Evolutionary conservation across 495 filamentous ascomycete species (phyloP).

Genomic region (Penicillium samsonianum): DNA sequence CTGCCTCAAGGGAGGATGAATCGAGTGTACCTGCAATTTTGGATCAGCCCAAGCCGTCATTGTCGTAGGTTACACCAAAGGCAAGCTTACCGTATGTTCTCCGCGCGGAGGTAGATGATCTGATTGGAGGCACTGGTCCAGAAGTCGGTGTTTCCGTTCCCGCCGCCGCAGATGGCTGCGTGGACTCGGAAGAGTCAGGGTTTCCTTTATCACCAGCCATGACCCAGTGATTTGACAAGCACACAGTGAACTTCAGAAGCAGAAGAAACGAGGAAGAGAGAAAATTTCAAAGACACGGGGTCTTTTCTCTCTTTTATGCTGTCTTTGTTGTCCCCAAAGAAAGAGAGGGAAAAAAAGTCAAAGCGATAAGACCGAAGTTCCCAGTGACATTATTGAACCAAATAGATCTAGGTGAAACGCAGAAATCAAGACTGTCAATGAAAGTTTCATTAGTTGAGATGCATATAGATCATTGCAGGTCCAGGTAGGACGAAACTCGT

Average conservation of each 20-base stretch:
- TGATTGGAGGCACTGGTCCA: conserved; percentile 19
- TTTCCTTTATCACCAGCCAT: conserved; percentile 28
- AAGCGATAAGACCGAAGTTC: not conserved
- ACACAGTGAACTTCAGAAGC: conserved; percentile 4
- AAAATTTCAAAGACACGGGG: not conserved
- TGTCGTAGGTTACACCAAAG: conserved; percentile 20
- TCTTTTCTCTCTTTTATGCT: not conserved
- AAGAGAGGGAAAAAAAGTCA: conserved; percentile 8
- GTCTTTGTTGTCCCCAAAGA: conserved; percentile 4
- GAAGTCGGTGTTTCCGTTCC: conserved; percentile 1
- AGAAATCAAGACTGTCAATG: not conserved
- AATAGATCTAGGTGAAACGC: conserved; percentile 4
- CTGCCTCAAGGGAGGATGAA: conserved; percentile 25
- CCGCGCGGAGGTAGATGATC: conserved; percentile 25
- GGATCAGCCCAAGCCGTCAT: conserved; percentile 17
- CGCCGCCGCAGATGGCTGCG: conserved; percentile 10
- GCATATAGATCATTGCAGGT: conserved; percentile 8
- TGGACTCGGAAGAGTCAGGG: conserved; percentile 15
- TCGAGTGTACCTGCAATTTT: conserved; percentile 41
- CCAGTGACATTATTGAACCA: conserved; percentile 9
- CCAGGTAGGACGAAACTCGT: conserved; percentile 10
- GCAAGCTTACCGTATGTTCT: conserved; percentile 41
- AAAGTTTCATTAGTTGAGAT: conserved; percentile 8
- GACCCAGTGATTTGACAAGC: conserved; percentile 9
- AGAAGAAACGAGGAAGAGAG: not conserved